A percentile compares a stretch with the other conserved stretches of the same genome.
These are phyloP conservation scores for Salvia rosmarinus DNA, from an alignment of 257 asterid species.

Conservation along the genomic window DNA sequence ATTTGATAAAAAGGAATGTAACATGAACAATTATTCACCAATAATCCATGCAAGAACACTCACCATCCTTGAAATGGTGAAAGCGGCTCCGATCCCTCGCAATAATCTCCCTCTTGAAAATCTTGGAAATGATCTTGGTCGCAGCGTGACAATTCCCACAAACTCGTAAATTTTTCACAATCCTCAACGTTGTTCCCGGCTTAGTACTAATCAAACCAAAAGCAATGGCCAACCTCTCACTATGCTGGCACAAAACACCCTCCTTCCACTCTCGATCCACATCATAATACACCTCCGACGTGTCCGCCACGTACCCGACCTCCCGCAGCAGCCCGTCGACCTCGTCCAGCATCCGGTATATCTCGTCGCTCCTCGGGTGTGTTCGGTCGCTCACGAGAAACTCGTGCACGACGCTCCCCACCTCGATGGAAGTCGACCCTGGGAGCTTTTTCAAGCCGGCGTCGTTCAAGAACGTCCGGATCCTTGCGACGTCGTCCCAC, in stretches of 20 bases:
- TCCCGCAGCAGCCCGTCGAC: slow-evolving; percentile 36
- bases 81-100: slow-evolving; percentile 50
- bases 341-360: slow-evolving; percentile 47
- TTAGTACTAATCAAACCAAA: slow-evolving; percentile 48
- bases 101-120: slow-evolving; percentile 44
- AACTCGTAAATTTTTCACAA: slow-evolving; percentile 49
- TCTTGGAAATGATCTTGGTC: slow-evolving; percentile 49
- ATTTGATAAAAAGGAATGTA: too few relatives aligned
- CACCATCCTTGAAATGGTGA: slow-evolving; percentile 53
- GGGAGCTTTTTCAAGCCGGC: slow-evolving; percentile 52
- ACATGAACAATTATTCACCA: slow-evolving; percentile 36
- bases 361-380: slow-evolving; percentile 41
- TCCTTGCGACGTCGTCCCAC: slow-evolving; percentile 55
- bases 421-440: slow-evolving; percentile 56
- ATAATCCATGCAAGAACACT: slow-evolving; percentile 53
- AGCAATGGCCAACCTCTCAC: slow-evolving; percentile 56
- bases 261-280: slow-evolving; percentile 52
- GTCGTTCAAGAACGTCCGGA: slow-evolving; percentile 46
- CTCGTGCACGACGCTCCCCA: slow-evolving; percentile 46
- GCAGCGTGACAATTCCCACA: slow-evolving; percentile 52
- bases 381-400: slow-evolving; percentile 52
- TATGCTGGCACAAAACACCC: slow-evolving; percentile 47
- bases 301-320: slow-evolving; percentile 44
- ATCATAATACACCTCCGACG: slow-evolving; percentile 52
- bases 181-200: slow-evolving; percentile 46